These are phyloP conservation scores for Paracorniculantispora psalliotae DNA, from an alignment of 2,329 filamentous ascomycete species.

Conservation along the genomic window DNA sequence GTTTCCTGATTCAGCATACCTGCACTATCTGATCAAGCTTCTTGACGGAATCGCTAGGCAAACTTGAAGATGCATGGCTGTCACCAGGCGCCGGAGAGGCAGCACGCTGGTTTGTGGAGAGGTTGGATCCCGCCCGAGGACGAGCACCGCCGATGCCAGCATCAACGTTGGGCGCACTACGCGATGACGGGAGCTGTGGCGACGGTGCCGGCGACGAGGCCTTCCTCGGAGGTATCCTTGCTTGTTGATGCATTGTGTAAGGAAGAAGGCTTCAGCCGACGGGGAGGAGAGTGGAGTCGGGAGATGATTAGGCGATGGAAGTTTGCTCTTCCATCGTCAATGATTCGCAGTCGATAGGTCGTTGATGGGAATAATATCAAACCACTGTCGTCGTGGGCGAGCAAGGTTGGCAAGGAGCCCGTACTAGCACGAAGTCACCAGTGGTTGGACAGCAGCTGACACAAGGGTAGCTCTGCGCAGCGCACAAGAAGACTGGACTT, in stretches of 20 bases:
- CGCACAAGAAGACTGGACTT: background rate
- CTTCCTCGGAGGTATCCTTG: conserved; percentile 66
- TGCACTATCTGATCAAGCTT: conserved; percentile 93
- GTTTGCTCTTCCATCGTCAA: conserved; percentile 11
- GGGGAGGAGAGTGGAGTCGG: background rate
- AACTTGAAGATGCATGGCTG: conserved; percentile 38
- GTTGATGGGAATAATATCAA: background rate
- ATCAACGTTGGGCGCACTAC: conserved; percentile 10
- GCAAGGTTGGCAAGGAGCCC: background rate
- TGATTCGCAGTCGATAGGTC: background rate
- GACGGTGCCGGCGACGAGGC: conserved; percentile 65
- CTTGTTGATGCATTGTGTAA: conserved; percentile 78
- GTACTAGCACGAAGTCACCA: conserved; percentile 2
- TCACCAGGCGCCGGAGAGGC: conserved; percentile 44
- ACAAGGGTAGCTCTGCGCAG: conserved; percentile 8
- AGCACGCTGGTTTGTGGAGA: conserved; percentile 33
- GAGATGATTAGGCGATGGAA: background rate
- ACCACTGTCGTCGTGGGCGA: background rate
- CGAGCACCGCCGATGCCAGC: conserved; percentile 29
- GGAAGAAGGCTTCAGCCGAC: background rate
- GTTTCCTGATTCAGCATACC: conserved; percentile 41
- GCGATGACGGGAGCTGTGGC: conserved; percentile 63
- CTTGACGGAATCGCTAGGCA: conserved; percentile 62
- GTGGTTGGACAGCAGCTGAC: conserved; percentile 9
- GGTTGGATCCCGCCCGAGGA: conserved; percentile 40